Base-by-base conservation (phyloP, 2,329 filamentous ascomycete genomes). In the Curvularia sp. region DNA sequence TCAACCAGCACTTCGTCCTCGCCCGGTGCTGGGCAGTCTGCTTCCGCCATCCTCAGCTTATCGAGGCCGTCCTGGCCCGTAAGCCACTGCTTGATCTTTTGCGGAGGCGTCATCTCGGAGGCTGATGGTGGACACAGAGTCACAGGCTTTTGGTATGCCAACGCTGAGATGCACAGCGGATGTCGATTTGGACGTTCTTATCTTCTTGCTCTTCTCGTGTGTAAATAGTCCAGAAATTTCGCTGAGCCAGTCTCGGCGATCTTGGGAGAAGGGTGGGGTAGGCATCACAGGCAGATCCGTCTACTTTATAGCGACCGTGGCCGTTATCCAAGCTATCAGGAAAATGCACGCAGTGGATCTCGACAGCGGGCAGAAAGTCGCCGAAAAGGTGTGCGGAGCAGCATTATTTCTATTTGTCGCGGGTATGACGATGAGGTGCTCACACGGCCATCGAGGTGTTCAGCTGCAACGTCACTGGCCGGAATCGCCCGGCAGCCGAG, bases 361-460 rank as follows among this genome's bases (percentile, higher is more conserved):
- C 30, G 42, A 47, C 21, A 54, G 49, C 61, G 57, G 57, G 49
- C 48, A 28, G 39, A 43, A 61, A 51, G 21, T 56, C 54, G 61
- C 60, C 65, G 61, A 61, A 55, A 53, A 21, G 10, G 43, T 59
- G 61, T 63, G 61, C 64, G 59, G 57, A 62, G 50, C 19, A 25
- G n/a, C 49, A 59, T 66, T 59, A 66, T 59, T 55, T 60, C 62
- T 65, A 59, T 62, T 45, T 54, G 60, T 54, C 52, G 43, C 45
- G 47, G 48, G 21, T 36, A 57, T 93, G 65, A 97, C 93, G 38
- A 97, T 91, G 3, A 21, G 90, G 89, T 41, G 34, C 34, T 49
- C 41, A 48, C 39, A 36, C 72, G 89, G 23, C 91, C 89, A 66
- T 32, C 30, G 18, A 94, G 90, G 74, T 92, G 53, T 52, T 73